Base-by-base conservation (phyloP, 495 filamentous ascomycete species). In the Penicillium crystallinum region DNA sequence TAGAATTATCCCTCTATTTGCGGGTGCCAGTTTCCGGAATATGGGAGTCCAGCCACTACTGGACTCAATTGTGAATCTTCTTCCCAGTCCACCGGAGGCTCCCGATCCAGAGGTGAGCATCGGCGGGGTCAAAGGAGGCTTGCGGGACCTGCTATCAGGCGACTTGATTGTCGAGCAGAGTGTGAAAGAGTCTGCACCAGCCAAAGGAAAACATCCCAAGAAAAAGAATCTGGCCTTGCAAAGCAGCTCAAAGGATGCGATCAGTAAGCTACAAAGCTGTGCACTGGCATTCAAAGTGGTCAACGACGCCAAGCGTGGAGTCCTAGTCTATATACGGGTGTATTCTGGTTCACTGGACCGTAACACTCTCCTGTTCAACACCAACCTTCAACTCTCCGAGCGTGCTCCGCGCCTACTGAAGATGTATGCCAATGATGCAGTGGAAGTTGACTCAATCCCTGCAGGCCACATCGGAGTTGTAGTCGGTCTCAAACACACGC, bases 211-310 rank as follows among this genome's bases (percentile, higher is more conserved):
- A 25, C 48, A 50, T 18, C 37, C 31, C 49, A 57, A 75, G 31
- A 71, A 71, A 56, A 72, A 57, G 43, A 72, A 65, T 46, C 46
- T 55, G 19, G 54, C 63, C 9, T 18, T 63, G 27, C 57, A 61
- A 17, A 60, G 58, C 9, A 64, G 79, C 21, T 58, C 81, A 10
- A 68, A 77, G 14, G 79, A 81, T 19, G 66, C 92, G 19, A 81
- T 85, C 11, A 56, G 77, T n/a, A 83, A 84, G 30, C 68, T 96
- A 14, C 80, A 85, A 48, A 82, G 84, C 36, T 88, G 92, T 54
- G 91, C 88, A 3, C 75, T 96, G 29, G 95, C 95, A 12, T 99
- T 99, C 79, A 99, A 99, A 67, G 95, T 97, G 10, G 89, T 96
- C 55, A 85, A 93, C 56, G 92, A 97, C 58, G 71, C 87, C 11